Base-by-base conservation (phyloP, 2,329 filamentous ascomycete genomes). In the Albifimbria verrucaria region DNA sequence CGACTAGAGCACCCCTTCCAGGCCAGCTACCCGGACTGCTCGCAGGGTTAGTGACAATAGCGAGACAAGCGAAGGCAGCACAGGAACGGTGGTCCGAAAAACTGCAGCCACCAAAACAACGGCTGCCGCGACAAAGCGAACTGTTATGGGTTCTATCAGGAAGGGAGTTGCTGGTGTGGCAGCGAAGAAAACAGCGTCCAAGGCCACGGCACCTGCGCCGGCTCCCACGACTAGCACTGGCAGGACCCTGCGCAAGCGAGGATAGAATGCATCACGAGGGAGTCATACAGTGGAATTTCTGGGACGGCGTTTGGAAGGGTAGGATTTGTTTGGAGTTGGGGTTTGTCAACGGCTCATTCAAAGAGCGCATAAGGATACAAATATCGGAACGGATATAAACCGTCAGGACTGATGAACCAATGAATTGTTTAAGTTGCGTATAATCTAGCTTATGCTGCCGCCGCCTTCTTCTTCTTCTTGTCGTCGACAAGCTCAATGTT, bases 401-500 rank as follows among this genome's bases (percentile, higher is more conserved):
- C 53, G 49, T 41, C 41, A 55, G 43, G 50, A 45, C 52, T 39
- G 57, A 56, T 53, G 59, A 52, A 60, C 57, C 57, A 52, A 59
- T 55, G 41, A 56, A 57, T 15, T 45, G 59, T 54, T 52, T 50
- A n/a, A 24, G 43, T 50, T 23, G 20, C 20, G 48, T 32, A 22
- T 39, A 20, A 21, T n/a, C 26, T 23, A 9, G 21, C 36, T 41
- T 52, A 57, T 52, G 52, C 53, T 52, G 52, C 53, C 17, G 57
- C 57, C 20, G 59, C 64, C 66, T 73, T 74, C 66, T 79, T 85
- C 77, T 96, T 96, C 83, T 94, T 94, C 84, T 96, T 97, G 70
- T 97, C 93, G 72, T 97, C 93, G 43, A 97, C 83, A 66, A 92
- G 76, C 75, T 97, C 93, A 62, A 97, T 88, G 73, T 99, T 97